Percentiles rank a stretch among this genome's conserved stretches.
Evolutionary conservation across 1,139 yeast genomes (phyloP).

Genomic region (Pichia sp.): DNA sequence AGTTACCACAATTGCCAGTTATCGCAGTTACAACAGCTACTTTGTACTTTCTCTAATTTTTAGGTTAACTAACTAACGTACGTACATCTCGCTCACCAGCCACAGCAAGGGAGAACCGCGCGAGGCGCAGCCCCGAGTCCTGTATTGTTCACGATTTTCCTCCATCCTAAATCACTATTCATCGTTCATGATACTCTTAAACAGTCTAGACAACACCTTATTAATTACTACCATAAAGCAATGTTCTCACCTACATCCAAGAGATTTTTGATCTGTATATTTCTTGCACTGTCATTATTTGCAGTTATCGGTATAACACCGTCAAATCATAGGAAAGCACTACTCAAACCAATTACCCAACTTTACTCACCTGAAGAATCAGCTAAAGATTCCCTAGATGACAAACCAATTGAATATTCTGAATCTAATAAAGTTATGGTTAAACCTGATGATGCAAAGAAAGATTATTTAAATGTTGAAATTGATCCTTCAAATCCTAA

Average conservation of each 20-base stretch:
- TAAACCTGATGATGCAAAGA: conserved; percentile 7
- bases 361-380: background rate
- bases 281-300: conserved; percentile 7
- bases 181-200: too few relatives aligned
- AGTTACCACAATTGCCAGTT: too few relatives aligned
- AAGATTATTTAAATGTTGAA: conserved; percentile 5
- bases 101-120: too few relatives aligned
- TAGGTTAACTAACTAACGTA: too few relatives aligned
- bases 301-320: conserved; percentile 13
- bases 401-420: background rate
- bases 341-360: conserved; percentile 6
- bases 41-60: too few relatives aligned
- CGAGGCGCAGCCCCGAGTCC: too few relatives aligned
- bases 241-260: conserved; percentile 10
- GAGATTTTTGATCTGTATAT: conserved; percentile 7
- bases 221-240: too few relatives aligned
- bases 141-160: too few relatives aligned
- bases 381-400: background rate
- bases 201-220: too few relatives aligned
- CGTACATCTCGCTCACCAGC: too few relatives aligned
- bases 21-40: too few relatives aligned
- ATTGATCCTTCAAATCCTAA: conserved; percentile 5
- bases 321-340: conserved; percentile 4
- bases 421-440: conserved; percentile 12
- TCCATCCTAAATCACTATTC: too few relatives aligned